Base-by-base conservation (phyloP, 129 eudicot species). In the Flaveria brownii region DNA sequence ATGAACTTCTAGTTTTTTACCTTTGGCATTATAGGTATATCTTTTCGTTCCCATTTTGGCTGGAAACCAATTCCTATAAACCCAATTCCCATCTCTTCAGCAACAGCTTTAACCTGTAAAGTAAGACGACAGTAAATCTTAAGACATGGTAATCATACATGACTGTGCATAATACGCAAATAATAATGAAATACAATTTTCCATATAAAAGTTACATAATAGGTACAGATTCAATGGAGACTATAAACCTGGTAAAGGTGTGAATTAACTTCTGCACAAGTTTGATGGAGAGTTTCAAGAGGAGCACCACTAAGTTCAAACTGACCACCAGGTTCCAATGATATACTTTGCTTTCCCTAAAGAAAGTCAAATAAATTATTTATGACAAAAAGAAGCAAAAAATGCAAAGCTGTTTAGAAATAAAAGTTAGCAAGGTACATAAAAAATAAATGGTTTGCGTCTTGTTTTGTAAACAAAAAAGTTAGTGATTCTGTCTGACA, bases 301-400 rank as follows among this genome's bases (percentile, higher is more conserved):
- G 99, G 97, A 55, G 99, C 99, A 68, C 99, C 99, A 83, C 99
- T 95, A 57, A 95, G 97, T 85, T 95, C 99, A 82, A 95, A 95
- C 52, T 95, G 99, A 72, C 99, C 99, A 30, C 99, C 99, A 69
- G 99, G 97, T 81, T 95, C 99, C 76, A 95, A 70, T 46, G 99
- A 95, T 89, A 95, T 91, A 72, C 96, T 95, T 89, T 95, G 99
- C 55, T 87, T 91, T 62, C 94, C 99, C 99, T 95, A 90, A 54
- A 73, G 75, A 18, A 9, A 79, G 30, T 20, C 68, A 71, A 14
- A 57, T 12, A 66, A 71, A 52, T 9, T 54, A 12, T n/a, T 26
- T 46, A 69, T 39, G 28, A 28, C 45, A 20, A 70, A 7, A 68
- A 9, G 16, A 65, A 18, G 12, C 25, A 71, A 46, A 41, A 49